Base-by-base conservation (phyloP, 2,329 filamentous ascomycete genomes). In the Trichocomaceae sp. region DNA sequence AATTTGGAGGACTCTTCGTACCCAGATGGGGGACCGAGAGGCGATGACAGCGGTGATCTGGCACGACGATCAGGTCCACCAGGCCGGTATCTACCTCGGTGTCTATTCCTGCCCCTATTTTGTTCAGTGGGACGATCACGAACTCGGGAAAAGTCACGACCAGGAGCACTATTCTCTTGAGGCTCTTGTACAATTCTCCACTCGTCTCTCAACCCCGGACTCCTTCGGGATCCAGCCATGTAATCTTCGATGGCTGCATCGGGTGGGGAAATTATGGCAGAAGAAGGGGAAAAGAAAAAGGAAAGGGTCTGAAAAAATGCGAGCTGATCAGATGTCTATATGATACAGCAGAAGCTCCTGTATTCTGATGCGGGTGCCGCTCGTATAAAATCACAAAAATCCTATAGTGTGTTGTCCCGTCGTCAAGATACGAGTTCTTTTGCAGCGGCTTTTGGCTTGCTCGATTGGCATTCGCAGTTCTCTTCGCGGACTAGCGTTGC, bases 141-240 rank as follows among this genome's bases (percentile, higher is more conserved):
- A 57, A 70, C 72, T 56, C 39, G 49, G n/a, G 72, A 71, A 72
- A 61, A 76, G 75, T 73, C 65, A 73, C 68, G 64, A 58, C 64
- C 66, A 57, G 61, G 62, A 54, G 69, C 65, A 59, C 62, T 64
- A 50, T 69, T 66, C 56, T 73, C 68, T 65, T 66, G 66, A 57
- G 63, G 63, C 59, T 75, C 70, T 62, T 67, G 68, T 66, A 74
- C 66, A 64, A 66, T 70, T 70, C 71, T 76, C 75, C 75, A 75
- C 69, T 76, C 69, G 66, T 77, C 71, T 74, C 70, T 78, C 73
- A 77, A 70, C 66, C 72, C 70, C 67, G 74, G 73, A 71, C 72
- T 76, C 70, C 69, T 71, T 69, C 68, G 72, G 66, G 73, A 74
- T 68, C 72, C 73, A 71, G 75, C 75, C 75, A 78, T 78, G 70